These are phyloP conservation scores for Xylariomycetidae sp. DNA, from an alignment of 2,329 filamentous ascomycete genomes.

Conservation along the genomic window DNA sequence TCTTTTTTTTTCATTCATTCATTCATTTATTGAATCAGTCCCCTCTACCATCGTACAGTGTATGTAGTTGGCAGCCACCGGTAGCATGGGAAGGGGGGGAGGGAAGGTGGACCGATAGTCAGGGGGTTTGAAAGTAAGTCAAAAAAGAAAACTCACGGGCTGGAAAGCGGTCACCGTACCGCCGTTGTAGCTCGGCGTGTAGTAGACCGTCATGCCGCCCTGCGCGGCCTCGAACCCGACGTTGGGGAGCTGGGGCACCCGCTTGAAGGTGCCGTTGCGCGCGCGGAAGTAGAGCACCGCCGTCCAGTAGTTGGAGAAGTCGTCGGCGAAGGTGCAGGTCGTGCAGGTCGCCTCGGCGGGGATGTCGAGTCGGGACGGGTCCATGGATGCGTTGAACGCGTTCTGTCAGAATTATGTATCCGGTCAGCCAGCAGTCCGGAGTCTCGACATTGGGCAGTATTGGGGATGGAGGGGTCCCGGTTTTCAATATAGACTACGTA, in stretches of 20 bases:
- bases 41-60: too few relatives aligned
- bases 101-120: too few relatives aligned
- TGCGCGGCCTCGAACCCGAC: conserved; percentile 25
- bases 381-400: conserved; percentile 24
- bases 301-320: conserved; percentile 25
- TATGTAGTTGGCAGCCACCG: too few relatives aligned
- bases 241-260: conserved; percentile 22
- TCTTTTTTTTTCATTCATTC: too few relatives aligned
- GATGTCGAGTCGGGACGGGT: conserved; percentile 19
- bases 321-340: conserved; percentile 22
- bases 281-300: conserved; percentile 23
- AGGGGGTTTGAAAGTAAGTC: too few relatives aligned
- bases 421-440: too few relatives aligned
- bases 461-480: too few relatives aligned
- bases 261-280: conserved; percentile 24
- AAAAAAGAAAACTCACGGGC: too few relatives aligned
- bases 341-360: conserved; percentile 22
- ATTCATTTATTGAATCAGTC: too few relatives aligned
- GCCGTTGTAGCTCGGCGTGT: conserved; percentile 31
- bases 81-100: too few relatives aligned
- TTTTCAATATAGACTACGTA: too few relatives aligned
- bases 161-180: conserved; percentile 39
- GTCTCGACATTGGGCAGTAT: too few relatives aligned
- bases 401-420: conserved; percentile 12
- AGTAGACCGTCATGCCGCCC: conserved; percentile 41